Base-by-base conservation (phyloP, 2,329 filamentous ascomycete genomes). In the Fusarium nematophilum region DNA sequence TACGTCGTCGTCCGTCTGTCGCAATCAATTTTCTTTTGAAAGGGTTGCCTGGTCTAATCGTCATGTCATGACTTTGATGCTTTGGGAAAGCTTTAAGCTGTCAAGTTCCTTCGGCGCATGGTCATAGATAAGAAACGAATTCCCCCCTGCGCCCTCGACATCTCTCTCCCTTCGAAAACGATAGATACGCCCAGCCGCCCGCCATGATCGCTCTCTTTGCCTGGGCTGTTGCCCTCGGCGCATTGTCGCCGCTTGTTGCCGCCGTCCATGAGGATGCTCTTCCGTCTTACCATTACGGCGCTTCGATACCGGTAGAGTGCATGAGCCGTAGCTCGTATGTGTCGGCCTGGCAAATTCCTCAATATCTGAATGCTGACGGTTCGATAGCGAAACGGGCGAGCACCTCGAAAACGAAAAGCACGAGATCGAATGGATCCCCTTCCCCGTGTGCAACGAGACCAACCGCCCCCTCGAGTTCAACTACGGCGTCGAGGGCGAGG, bases 391-490 rank as follows among this genome's bases (percentile, higher is more conserved):
- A 69, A 95, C 91, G 8, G 92, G 92, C 74, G 92, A 96, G 76
- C 92, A 96, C 81, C 89, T 97, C 71, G 90, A 92, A 71, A 88
- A 96, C 73, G 82, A 84, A 29, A 83, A 88, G 62, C 89, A 95
- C 71, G 90, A 96, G 74, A 86, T 97, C 52, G 85, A 96, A 83
- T 98, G 95, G 83, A 88, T 95, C 37, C 92, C 94, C 31, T 98
- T 98, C 76, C 91, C 91, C 18, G 83, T 84, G 27, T 98, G 95
- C 84, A 91, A 93, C 76, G 95, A 98, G 77, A 98, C 95, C 10
- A 83, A 83, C 36, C 84, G 86, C 43, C 89, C 93, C 0, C 87
- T 99, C 68, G 88, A 95, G 70, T 89, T 99, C 73, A 84, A 86
- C 74, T 98, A 97, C 79, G 93, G 93, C 73, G 78, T 90, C 65